phyloP scores from a whole-genome alignment of 2,329 filamentous ascomycete species.

The Scolecobasidium constrictum region DNA sequence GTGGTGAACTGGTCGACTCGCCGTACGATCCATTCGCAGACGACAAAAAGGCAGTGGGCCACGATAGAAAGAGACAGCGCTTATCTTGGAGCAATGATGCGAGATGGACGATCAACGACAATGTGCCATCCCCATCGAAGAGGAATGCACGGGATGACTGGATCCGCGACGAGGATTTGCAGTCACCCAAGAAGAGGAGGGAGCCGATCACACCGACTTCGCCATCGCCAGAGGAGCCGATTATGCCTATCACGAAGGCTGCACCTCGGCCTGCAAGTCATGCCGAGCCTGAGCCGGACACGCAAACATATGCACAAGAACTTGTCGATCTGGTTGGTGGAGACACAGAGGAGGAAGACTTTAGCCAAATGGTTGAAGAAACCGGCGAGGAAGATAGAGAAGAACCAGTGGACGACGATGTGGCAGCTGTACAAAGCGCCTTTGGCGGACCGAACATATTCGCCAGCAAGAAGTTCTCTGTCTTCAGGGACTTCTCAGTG shows the following conservation, averaged over 20 bases:
- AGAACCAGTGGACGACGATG: too few species aligned
- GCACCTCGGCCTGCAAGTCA: neutral
- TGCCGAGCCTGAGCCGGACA: neutral
- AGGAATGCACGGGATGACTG: conserved; percentile 16
- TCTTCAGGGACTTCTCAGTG: too few species aligned
- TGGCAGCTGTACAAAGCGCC: too few species aligned
- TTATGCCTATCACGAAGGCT: neutral
- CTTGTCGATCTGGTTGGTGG: neutral
- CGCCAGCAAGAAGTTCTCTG: too few species aligned
- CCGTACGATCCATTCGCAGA: conserved; percentile 56
- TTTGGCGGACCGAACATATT: too few species aligned
- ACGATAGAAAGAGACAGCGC: conserved; percentile 50
- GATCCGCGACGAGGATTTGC: conserved; percentile 4
- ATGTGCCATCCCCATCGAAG: conserved; percentile 59
- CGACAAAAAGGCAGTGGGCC: conserved; percentile 42
- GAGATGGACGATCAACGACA: conserved; percentile 64
- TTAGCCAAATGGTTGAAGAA: too few species aligned
- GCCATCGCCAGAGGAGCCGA: too few species aligned
- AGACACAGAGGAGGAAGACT: conserved; percentile 8
- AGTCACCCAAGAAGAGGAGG: neutral
- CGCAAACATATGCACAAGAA: conserved; percentile 4
- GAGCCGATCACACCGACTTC: neutral
- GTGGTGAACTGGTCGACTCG: conserved; percentile 54
- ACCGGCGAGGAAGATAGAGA: too few species aligned
- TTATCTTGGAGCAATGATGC: conserved; percentile 58